Base-by-base conservation (phyloP, 495 filamentous ascomycete genomes). In the Tuber aestivum region DNA sequence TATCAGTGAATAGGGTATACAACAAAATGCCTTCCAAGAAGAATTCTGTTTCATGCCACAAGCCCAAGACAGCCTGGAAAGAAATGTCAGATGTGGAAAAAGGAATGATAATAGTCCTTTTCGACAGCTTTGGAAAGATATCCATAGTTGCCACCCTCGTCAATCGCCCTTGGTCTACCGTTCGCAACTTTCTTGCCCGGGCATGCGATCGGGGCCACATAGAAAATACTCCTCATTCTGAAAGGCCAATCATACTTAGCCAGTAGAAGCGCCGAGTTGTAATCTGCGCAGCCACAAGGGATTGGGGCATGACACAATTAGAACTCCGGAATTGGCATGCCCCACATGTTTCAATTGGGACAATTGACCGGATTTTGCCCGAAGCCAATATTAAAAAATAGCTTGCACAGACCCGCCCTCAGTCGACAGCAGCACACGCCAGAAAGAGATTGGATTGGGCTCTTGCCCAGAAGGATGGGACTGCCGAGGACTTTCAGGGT, bases 81-180 rank as follows among this genome's bases (percentile, higher is more conserved):
- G n/a, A n/a, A n/a, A n/a, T n/a, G n/a, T n/a, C n/a, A n/a, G n/a
- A n/a, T n/a, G n/a, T n/a, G n/a, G n/a, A n/a, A n/a, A n/a, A n/a
- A n/a, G n/a, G n/a, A 3, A 65, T 72, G 42, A 76, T 76, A 5
- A 76, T 76, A 20, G 61, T 41, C 27, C 41, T 70, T 21, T 76
- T 50, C 37, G 69, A 76, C 38, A 27, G 65, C 8, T 56, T 16
- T 42, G 61, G 75, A 1, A 45, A 50, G 7, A 41, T 73, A 21
- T 38, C 71, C 23, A 38, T 23, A 5, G 75, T 76, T 0, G 75
- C 71, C 18, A 48, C 5, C 1, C 70, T 76, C 61, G 41, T 76
- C 2, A 35, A 44, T 2, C 45, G 65, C 32, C 65, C 41, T 37
- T 70, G 42, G 68, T 70, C 65, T 0, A 75, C 68, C 10, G 35